A percentile compares a stretch with the other conserved stretches of the same genome.
Conservation (phyloP, 768 basidiomycete species). For the Boletus rubropictus region DNA sequence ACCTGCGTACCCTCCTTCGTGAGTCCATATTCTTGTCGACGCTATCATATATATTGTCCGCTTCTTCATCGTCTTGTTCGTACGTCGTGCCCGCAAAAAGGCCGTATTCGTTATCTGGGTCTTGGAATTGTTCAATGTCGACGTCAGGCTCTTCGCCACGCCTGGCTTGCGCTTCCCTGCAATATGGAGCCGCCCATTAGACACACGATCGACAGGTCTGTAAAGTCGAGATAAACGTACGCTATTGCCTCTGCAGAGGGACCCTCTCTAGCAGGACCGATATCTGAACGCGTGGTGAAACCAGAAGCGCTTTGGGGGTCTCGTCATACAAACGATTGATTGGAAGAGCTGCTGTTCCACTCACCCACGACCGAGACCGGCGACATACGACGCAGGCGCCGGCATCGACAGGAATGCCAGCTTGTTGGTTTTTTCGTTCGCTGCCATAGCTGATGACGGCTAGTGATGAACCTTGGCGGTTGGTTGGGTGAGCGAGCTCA, state of each 20-base stretch:
- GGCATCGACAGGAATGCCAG: constrained; percentile 87
- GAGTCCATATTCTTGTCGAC: constrained; percentile 91
- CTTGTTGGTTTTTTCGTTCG: constrained; percentile 71
- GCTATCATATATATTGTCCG: constrained; percentile 89
- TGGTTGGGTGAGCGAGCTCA: too few relatives aligned
- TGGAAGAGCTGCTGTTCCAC: constrained; percentile 24
- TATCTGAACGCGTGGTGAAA: constrained; percentile 97
- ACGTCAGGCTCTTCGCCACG: constrained; percentile 86
- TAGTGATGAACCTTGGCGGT: too few relatives aligned
- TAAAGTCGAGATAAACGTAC: constrained; percentile 39
- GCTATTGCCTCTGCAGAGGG: constrained; percentile 89
- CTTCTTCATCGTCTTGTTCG: constrained; percentile 96
- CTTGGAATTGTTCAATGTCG: constrained; percentile 89
- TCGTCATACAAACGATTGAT: constrained; percentile 6
- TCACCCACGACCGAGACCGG: constrained; percentile 95
- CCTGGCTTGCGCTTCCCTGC: constrained; percentile 79
- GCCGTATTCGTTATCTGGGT: constrained; percentile 96
- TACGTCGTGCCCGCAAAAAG: constrained; percentile 94
- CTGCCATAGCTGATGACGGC: constrained; percentile 30
- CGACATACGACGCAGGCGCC: constrained; percentile 94
- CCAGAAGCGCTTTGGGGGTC: constrained; percentile 69
- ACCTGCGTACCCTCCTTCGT: constrained; percentile 74
- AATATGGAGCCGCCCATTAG: not conserved
- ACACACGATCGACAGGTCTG: not conserved
- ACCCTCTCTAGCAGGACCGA: constrained; percentile 94